Conservation (phyloP, 768 basidiomycete species). For the Rhodotorula taiwanensis region DNA sequence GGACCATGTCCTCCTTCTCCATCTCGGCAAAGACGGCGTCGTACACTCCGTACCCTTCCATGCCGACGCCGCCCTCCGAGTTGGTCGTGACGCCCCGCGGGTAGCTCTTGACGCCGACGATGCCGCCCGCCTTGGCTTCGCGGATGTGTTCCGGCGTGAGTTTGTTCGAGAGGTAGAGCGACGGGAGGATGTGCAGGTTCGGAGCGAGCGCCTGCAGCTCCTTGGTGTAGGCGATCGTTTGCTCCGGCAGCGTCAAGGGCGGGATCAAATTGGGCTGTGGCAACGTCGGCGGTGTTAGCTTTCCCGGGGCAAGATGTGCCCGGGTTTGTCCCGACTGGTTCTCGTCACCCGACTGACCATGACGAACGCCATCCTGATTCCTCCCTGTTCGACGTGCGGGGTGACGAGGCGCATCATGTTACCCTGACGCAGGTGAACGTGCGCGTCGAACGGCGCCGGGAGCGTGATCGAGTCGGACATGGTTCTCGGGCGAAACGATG, state of each 20-base stretch:
- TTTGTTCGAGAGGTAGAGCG: constrained; percentile 84
- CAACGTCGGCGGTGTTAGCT: neutral
- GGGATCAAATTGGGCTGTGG: constrained; percentile 62
- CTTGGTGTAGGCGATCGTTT: constrained; percentile 72
- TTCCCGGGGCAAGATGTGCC: neutral
- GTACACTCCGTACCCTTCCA: constrained; percentile 83
- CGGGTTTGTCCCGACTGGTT: too few species aligned
- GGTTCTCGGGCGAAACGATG: constrained; percentile 1
- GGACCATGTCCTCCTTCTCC: constrained; percentile 86
- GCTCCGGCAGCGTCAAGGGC: constrained; percentile 35
- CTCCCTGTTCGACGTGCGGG: constrained; percentile 82
- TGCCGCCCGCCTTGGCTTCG: constrained; percentile 76
- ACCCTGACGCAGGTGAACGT: constrained; percentile 92
- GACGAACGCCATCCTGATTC: constrained; percentile 85
- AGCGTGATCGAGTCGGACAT: constrained; percentile 12
- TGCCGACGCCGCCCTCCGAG: constrained; percentile 75
- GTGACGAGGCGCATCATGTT: constrained; percentile 71
- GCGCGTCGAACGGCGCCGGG: constrained; percentile 73
- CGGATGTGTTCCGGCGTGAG: constrained; percentile 83
- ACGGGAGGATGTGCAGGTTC: constrained; percentile 82
- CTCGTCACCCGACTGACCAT: constrained; percentile 80
- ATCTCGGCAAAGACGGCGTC: constrained; percentile 89
- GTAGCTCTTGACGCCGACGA: constrained; percentile 89
- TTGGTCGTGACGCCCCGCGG: constrained; percentile 97
- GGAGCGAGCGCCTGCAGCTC: constrained; percentile 69